phyloP scores from a whole-genome alignment of 1,284 basidiomycete species.

The Heliocybe sulcata region DNA sequence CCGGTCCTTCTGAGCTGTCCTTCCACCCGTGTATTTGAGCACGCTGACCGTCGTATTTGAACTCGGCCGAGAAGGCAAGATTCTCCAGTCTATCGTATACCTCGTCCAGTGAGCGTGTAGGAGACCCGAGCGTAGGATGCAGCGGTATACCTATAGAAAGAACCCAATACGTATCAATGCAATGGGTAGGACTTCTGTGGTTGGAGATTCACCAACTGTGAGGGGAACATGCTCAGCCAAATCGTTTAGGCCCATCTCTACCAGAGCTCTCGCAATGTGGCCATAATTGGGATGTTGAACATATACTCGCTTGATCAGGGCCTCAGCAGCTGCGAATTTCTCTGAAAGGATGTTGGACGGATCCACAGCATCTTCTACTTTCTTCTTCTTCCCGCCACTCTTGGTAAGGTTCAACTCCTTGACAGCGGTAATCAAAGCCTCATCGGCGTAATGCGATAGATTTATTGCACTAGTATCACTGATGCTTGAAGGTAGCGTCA shows the following conservation, averaged over 20 bases:
- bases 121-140: constrained; percentile 74
- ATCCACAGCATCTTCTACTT: constrained; percentile 27
- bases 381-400: constrained; percentile 31
- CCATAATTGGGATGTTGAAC: constrained; percentile 88
- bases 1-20: constrained; percentile 27
- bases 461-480: constrained; percentile 1
- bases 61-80: constrained; percentile 72
- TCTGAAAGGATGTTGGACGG: constrained; percentile 36
- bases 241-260: constrained; percentile 53
- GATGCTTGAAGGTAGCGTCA: constrained; percentile 38
- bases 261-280: constrained; percentile 64
- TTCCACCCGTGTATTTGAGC: constrained; percentile 74
- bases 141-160: constrained; percentile 51
- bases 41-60: constrained; percentile 85
- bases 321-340: constrained; percentile 51
- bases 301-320: constrained; percentile 68
- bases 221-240: constrained; percentile 66
- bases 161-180: neutral
- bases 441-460: constrained; percentile 29
- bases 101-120: constrained; percentile 79
- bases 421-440: constrained; percentile 30
- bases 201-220: constrained; percentile 57
- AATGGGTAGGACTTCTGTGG: constrained; percentile 8
- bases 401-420: constrained; percentile 20
- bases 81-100: constrained; percentile 69